Base-by-base conservation (phyloP, 345 rosid genomes). In the Boechera stricta region DNA sequence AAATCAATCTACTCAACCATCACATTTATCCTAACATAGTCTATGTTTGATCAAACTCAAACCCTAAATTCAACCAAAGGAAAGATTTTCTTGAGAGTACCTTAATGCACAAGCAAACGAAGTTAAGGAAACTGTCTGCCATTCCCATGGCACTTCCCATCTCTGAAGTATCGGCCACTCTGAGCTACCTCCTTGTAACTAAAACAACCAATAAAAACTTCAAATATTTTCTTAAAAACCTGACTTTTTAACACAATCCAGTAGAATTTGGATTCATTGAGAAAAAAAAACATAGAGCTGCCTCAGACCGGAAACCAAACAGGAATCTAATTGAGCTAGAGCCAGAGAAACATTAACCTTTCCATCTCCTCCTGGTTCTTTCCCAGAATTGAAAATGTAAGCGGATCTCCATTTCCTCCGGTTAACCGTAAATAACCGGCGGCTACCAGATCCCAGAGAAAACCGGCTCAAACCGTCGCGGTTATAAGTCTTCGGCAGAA, bases 61-160 rank as follows among this genome's bases (percentile, higher is more conserved):
- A 60, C 29, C 32, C 33, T 65, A 66, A 49, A 52, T 9, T 48
- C 29, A 47, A 52, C 56, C 32, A 55, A 62, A 56, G 33, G 9
- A 62, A 75, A 55, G 32, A 36, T 42, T 67, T 45, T 15, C 15
- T 35, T 38, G 44, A 26, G 49, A 49, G 79, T 75, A 92, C 98
- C 98, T 90, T 78, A 94, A 77, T 78, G 86, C 98, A 74, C 98
- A 94, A 60, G 98, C 95, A 57, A 94, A 85, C 21, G 90, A 90
- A 26, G 98, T 91, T 72, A 94, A 84, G 6, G 93, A 89, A 81
- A 83, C 88, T 41, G 97, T 90, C 53, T 82, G 88, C 98, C 98
- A 92, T 63, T 81, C 81, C 97, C 98, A 94, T 12, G 98, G 98
- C 48, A 88, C 97, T 47, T 94, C 89, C 98, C 98, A 94, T 71